phyloP scores from a whole-genome alignment of 768 basidiomycete genomes.

The Trametopsis cervina region DNA sequence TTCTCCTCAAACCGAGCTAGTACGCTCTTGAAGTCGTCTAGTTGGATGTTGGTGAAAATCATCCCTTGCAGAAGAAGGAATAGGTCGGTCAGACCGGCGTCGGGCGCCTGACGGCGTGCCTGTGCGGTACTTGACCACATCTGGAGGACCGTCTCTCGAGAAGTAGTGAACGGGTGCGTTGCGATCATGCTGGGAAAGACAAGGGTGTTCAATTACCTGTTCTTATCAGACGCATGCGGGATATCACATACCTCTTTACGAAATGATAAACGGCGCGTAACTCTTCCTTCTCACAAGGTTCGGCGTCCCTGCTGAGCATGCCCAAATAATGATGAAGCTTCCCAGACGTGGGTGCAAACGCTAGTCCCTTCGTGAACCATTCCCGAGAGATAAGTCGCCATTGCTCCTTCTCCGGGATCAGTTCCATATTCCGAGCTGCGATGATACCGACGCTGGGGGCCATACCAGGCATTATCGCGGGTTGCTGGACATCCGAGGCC shows the following conservation, averaged over 20 bases:
- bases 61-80: slow-evolving; percentile 94
- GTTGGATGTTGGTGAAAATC: slow-evolving; percentile 92
- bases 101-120: slow-evolving; percentile 66
- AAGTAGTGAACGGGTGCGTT: slow-evolving; percentile 78
- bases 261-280: slow-evolving; percentile 88
- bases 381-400: slow-evolving; percentile 88
- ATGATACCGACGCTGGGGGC: slow-evolving; percentile 75
- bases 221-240: background rate
- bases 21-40: slow-evolving; percentile 83
- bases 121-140: slow-evolving; percentile 81
- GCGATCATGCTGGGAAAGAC: slow-evolving; percentile 69
- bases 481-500: slow-evolving; percentile 17
- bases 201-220: background rate
- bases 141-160: slow-evolving; percentile 83
- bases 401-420: slow-evolving; percentile 87
- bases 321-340: slow-evolving; percentile 94
- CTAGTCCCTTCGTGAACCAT: slow-evolving; percentile 87
- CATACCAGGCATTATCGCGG: background rate
- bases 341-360: slow-evolving; percentile 89
- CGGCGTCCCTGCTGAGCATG: slow-evolving; percentile 75
- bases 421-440: slow-evolving; percentile 73
- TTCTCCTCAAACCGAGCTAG: slow-evolving; percentile 85
- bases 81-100: slow-evolving; percentile 65
- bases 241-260: slow-evolving; percentile 65
- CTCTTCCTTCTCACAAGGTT: slow-evolving; percentile 77